These are phyloP conservation scores for Collybia sp. DNA, from an alignment of 768 basidiomycete genomes.

Conservation along the genomic window DNA sequence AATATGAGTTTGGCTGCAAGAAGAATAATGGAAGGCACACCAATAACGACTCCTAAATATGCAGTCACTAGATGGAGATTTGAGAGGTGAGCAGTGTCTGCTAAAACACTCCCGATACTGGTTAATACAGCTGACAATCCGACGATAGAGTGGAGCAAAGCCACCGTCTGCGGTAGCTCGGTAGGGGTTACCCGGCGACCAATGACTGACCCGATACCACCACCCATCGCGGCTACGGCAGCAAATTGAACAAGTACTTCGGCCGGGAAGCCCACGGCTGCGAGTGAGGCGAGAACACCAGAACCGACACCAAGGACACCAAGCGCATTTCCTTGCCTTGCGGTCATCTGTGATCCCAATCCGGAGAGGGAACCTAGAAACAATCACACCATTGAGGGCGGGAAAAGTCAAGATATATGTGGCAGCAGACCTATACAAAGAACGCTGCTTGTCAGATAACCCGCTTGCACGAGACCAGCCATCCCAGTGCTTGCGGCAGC, in stretches of 20 bases:
- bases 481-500: constrained; percentile 81
- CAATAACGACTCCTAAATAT: constrained; percentile 83
- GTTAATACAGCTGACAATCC: constrained; percentile 88
- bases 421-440: constrained; percentile 65
- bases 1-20: constrained; percentile 1
- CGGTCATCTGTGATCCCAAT: constrained; percentile 73
- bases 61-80: constrained; percentile 79
- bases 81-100: constrained; percentile 62
- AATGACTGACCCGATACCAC: constrained; percentile 61
- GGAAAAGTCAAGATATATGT: background rate
- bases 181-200: constrained; percentile 84
- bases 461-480: constrained; percentile 84
- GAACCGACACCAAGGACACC: constrained; percentile 83
- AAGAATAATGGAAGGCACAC: constrained; percentile 24
- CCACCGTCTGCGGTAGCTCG: constrained; percentile 78
- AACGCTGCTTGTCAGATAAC: constrained; percentile 81
- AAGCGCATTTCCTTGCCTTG: constrained; percentile 84
- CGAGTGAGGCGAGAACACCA: constrained; percentile 76
- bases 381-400: background rate
- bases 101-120: constrained; percentile 76
- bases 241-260: constrained; percentile 77
- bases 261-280: constrained; percentile 77
- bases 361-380: constrained; percentile 70
- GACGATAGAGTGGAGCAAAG: constrained; percentile 83
- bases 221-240: constrained; percentile 72